Conservation (phyloP, 176 grass and related monocot species). For the Zoysia japonica region DNA sequence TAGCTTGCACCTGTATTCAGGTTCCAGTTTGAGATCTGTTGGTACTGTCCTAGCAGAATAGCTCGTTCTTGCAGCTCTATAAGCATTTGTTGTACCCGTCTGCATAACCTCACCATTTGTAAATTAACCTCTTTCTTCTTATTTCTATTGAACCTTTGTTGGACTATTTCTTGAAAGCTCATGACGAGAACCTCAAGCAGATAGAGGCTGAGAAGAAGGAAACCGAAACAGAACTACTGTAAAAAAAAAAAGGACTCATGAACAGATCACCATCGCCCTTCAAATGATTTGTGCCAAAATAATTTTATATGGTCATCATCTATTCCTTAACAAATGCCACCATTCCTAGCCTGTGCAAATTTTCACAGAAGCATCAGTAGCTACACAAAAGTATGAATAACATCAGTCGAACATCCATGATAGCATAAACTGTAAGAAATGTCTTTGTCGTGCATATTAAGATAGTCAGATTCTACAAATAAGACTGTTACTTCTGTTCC, state of each 20-base stretch:
- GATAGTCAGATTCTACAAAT: too few relatives aligned
- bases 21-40: neutral
- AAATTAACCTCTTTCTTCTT: slow-evolving; percentile 9
- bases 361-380: slow-evolving; percentile 32
- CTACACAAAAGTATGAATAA: slow-evolving; percentile 33
- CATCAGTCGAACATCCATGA: too few relatives aligned
- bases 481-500: too few relatives aligned
- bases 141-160: slow-evolving; percentile 53
- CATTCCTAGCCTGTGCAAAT: slow-evolving; percentile 16
- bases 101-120: too few relatives aligned
- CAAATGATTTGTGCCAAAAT: slow-evolving; percentile 28
- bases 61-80: neutral
- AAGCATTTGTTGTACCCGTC: slow-evolving; percentile 22
- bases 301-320: neutral
- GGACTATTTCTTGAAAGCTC: slow-evolving; percentile 67
- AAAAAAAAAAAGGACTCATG: slow-evolving; percentile 42
- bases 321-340: slow-evolving; percentile 20
- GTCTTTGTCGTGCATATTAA: too few relatives aligned
- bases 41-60: neutral
- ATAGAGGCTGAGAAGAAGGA: slow-evolving; percentile 76
- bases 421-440: too few relatives aligned
- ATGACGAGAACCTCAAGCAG: slow-evolving; percentile 85
- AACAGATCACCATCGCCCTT: slow-evolving; percentile 47
- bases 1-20: slow-evolving; percentile 26
- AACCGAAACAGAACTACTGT: slow-evolving; percentile 47